These are phyloP conservation scores for Mortierella sp. DNA, from an alignment of 371 early-diverging fungal species.

Conservation along the genomic window DNA sequence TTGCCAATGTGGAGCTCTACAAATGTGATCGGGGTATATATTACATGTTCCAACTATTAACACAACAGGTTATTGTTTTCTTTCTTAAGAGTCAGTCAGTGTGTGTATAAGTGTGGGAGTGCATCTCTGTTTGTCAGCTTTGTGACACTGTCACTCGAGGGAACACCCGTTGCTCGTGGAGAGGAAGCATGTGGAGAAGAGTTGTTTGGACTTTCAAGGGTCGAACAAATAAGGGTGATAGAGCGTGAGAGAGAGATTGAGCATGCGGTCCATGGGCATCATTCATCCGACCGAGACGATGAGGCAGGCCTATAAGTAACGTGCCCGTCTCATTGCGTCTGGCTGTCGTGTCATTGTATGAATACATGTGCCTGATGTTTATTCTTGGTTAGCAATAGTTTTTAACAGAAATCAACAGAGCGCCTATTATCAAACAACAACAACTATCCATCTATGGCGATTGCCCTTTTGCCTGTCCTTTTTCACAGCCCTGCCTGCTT, in stretches of 20 bases:
- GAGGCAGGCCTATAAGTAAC: background rate
- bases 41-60: background rate
- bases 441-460: background rate
- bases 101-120: background rate
- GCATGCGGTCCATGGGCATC: background rate
- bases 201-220: background rate
- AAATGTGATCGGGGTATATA: background rate
- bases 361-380: conserved; percentile 7
- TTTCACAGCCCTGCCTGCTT: background rate
- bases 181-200: conserved; percentile 6
- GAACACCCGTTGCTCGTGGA: background rate
- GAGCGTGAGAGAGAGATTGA: background rate
- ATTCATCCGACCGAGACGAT: background rate
- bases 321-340: background rate
- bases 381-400: conserved; percentile 4
- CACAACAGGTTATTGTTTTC: background rate
- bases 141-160: background rate
- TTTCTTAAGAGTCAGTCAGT: background rate
- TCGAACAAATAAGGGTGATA: background rate
- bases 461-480: background rate
- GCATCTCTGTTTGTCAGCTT: background rate
- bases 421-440: background rate
- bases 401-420: background rate
- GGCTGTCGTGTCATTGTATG: background rate
- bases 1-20: background rate